Evolutionary conservation across 148 eudicot genomes (phyloP), one percentile per base, ranked within the genome.

Genomic region (Arctostaphylos glauca): DNA sequence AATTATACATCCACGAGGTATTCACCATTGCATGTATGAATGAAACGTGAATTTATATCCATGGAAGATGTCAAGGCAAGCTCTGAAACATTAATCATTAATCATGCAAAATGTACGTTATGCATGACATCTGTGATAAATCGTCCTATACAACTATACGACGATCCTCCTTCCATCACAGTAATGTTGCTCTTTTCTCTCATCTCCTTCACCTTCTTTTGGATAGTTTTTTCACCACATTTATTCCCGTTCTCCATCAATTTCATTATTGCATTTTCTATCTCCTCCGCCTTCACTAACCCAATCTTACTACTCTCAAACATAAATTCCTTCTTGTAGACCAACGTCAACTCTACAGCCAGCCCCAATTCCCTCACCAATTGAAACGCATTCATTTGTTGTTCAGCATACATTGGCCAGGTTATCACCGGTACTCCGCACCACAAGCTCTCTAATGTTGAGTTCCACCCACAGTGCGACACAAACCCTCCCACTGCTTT

Each of bases 401-500:
- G 86, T 23, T 87, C 87, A 0, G 86, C 86, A 41, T 83, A 81
- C 21, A 87, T 8, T 0, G 87, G 89, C 87, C 89, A 87, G 0
- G 84, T 73, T 14, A 83, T 84, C 54, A 88, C 25, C 1, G 87
- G 89, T 3, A 85, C 86, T 1, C 89, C 86, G 25, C 73, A 81
- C 89, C 89, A 85, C 21, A 88, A 0, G 76, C 87, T 83, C 79
- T 88, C 89, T 71, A 88, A 43, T 9, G 25, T 81, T 15, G 89
- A 88, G 83, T 85, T 88, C 89, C 89, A 88, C 4, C 89, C 86
- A n/a, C 89, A 88, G 50, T 88, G 88, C 0, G 89, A 83, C 68
- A 88, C 80, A n/a, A 87, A 85, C 13, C 70, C 89, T 5, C 86
- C 86, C 5, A 81, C 43, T 2, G 83, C 88, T 23, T 8, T 6